Percentiles rank a stretch among this genome's conserved stretches.
phyloP scores from a whole-genome alignment of 2,329 filamentous ascomycete species.

The Fusarium dimerum region DNA sequence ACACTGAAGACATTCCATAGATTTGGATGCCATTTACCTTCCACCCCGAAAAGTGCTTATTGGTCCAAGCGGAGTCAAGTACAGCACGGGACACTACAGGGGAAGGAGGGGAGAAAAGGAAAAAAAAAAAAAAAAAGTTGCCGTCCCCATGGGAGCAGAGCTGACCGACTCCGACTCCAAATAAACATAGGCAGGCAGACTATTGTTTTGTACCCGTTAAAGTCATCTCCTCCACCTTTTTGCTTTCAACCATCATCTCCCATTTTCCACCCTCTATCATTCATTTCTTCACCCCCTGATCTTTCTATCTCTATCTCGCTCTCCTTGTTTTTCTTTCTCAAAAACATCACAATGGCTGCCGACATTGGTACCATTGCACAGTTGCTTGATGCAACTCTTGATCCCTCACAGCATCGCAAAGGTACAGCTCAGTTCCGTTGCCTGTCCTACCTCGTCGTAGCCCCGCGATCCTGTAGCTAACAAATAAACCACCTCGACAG shows the following conservation, averaged over 20 bases:
- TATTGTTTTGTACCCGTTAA: background rate
- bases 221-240: background rate
- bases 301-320: constrained; percentile 10
- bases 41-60: background rate
- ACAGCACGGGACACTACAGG: too few relatives aligned
- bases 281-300: constrained; percentile 16
- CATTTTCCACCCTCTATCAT: constrained; percentile 1
- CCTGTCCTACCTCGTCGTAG: constrained; percentile 26
- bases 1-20: too few relatives aligned
- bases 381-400: constrained; percentile 87
- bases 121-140: background rate
- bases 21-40: too few relatives aligned
- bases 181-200: background rate
- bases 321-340: constrained; percentile 5
- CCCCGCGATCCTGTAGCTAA: constrained; percentile 37
- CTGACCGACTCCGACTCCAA: background rate
- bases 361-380: constrained; percentile 67
- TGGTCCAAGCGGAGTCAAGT: background rate
- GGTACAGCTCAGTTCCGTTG: constrained; percentile 54
- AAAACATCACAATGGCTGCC: constrained; percentile 52
- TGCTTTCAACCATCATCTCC: constrained; percentile 20
- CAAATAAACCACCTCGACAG: constrained; percentile 51
- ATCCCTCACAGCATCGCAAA: constrained; percentile 85
- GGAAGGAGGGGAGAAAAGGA: background rate
- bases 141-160: background rate